Evolutionary conservation across 2,329 filamentous ascomycete species (phyloP).

Genomic region (Claviceps fusiformis): DNA sequence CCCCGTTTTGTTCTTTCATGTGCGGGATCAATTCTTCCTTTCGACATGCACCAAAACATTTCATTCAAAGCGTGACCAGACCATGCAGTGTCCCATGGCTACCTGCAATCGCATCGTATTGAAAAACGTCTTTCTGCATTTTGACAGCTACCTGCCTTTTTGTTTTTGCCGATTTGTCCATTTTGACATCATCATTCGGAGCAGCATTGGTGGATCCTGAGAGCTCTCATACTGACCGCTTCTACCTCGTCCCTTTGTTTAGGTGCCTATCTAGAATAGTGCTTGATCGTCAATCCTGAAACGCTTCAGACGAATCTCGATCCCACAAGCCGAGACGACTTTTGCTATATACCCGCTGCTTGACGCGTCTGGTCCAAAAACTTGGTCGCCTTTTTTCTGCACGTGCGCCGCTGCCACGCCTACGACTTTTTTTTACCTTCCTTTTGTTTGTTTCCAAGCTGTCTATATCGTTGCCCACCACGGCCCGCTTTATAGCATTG

Average conservation of each 20-base stretch:
- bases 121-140: slow-evolving; percentile 15
- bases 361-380: neutral
- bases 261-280: slow-evolving; percentile 2
- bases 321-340: neutral
- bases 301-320: slow-evolving; percentile 1
- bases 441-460: neutral
- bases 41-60: neutral
- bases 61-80: neutral
- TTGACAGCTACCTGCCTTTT: slow-evolving; percentile 10
- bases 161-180: neutral
- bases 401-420: neutral
- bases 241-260: neutral
- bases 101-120: neutral
- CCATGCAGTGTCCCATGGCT: neutral
- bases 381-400: neutral
- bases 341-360: neutral
- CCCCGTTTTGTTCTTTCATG: neutral
- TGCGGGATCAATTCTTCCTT: neutral
- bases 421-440: neutral
- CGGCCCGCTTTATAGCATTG: slow-evolving; percentile 18
- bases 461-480: slow-evolving; percentile 20
- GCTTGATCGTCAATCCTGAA: neutral
- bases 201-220: neutral
- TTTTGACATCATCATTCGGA: neutral
- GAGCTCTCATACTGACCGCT: neutral